These are phyloP conservation scores for Oenanthe sinensis DNA, from an alignment of 129 eudicot species.

Conservation along the genomic window DNA sequence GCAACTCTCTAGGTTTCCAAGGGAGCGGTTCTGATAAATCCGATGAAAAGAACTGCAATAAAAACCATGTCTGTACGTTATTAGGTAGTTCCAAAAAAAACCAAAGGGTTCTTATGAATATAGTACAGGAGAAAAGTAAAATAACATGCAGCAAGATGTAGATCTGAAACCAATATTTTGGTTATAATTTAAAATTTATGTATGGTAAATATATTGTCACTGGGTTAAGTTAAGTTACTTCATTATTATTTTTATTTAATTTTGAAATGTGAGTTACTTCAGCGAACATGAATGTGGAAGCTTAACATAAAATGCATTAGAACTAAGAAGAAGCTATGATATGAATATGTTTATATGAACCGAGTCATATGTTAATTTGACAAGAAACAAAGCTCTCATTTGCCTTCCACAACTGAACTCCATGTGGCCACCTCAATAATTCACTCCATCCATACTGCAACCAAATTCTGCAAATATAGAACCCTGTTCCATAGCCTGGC, in stretches of 20 bases:
- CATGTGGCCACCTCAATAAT: not conserved
- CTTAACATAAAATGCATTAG: no score
- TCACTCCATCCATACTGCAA: not conserved
- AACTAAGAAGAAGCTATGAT: not conserved
- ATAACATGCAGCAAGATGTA: not conserved
- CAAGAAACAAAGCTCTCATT: not conserved
- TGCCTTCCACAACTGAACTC: not conserved
- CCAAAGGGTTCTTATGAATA: not conserved
- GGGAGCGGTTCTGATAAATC: conserved; percentile 67
- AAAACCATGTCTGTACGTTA: not conserved
- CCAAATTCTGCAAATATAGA: not conserved
- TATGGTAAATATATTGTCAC: not conserved
- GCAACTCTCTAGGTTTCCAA: conserved; percentile 78
- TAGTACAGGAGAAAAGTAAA: not conserved
- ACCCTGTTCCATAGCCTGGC: not conserved
- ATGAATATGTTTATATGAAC: not conserved
- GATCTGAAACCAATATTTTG: not conserved
- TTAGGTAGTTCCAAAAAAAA: conserved; percentile 3
- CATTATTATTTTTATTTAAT: no score
- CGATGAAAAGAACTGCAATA: conserved; percentile 57
- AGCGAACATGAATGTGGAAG: no score
- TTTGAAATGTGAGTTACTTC: no score
- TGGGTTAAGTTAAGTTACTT: not conserved
- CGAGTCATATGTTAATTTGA: not conserved
- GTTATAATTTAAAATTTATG: not conserved